Evolutionary conservation across 805 yeast genomes (phyloP), one percentile per base, ranked within the genome.

Genomic region (Lipomyces starkeyi): DNA sequence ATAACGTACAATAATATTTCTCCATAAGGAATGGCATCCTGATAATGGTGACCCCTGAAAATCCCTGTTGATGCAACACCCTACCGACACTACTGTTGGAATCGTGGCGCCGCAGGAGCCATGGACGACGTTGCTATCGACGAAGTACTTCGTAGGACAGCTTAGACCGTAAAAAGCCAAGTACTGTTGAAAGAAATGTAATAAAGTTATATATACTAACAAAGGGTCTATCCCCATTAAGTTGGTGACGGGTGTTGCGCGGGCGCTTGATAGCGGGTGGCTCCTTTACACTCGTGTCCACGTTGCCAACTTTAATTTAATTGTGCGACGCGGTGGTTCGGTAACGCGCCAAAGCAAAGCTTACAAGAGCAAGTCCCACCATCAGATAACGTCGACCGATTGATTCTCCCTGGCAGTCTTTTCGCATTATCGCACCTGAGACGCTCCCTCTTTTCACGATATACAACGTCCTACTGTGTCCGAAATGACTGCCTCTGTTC

Each of bases 401-500:
- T 11, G n/a, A n/a, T 27, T 11, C 56, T 4, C 56, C 25, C 25
- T 27, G 13, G 56, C 56, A 13, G n/a, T 3, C 17, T 11, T 22
- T 13, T 17, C 25, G 3, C 58, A 17, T n/a, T 40, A 43, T 43
- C 49, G 3, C 49, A 43, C 22, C 49, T n/a, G 49, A 43, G 17
- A 14, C 43, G 9, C 25, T 6, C 20, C 49, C 20, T 43, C 49
- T n/a, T 43, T n/a, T n/a, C 40, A 43, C 20, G 49, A 43, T 17
- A 43, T 22, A 43, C 49, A 43, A n/a, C 20, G 2, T 37, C 32
- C 59, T 22, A 54, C 27, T 55, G 55, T 6, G 7, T 32, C 43
- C 32, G 35, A 35, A 9, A 65, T 65, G 68, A 65, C 68, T 25
- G 60, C 53, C 11, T 22, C 61, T n/a, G 58, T 35, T 20, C 64